These are phyloP conservation scores for Rutstroemia sp. DNA, from an alignment of 2,329 filamentous ascomycete species.

Conservation along the genomic window DNA sequence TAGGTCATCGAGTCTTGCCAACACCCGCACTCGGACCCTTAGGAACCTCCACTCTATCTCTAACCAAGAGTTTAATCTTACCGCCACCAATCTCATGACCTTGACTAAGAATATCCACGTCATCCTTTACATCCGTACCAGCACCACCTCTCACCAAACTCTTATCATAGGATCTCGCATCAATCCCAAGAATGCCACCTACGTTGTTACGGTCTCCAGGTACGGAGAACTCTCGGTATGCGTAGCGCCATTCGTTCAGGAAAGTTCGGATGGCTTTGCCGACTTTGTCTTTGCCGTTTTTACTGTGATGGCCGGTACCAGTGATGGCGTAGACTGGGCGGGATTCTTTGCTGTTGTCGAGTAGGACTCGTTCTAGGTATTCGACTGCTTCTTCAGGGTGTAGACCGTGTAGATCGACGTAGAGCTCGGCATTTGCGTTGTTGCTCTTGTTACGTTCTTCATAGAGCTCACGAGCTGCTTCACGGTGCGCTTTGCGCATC, in stretches of 20 bases:
- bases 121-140: slow-evolving; percentile 30
- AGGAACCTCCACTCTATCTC: slow-evolving; percentile 33
- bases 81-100: slow-evolving; percentile 58
- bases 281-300: slow-evolving; percentile 98
- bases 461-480: slow-evolving; percentile 86
- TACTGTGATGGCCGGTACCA: slow-evolving; percentile 93
- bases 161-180: slow-evolving; percentile 61
- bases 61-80: slow-evolving; percentile 57
- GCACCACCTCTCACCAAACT: slow-evolving; percentile 39
- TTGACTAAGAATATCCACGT: slow-evolving; percentile 51
- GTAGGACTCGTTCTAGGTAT: slow-evolving; percentile 80
- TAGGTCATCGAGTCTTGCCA: slow-evolving; percentile 19
- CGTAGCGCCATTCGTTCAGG: slow-evolving; percentile 91
- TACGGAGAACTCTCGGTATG: slow-evolving; percentile 92
- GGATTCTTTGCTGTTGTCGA: slow-evolving; percentile 68
- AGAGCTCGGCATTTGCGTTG: slow-evolving; percentile 60
- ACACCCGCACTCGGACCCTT: slow-evolving; percentile 23
- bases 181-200: slow-evolving; percentile 68
- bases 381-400: slow-evolving; percentile 95
- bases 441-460: slow-evolving; percentile 80
- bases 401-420: slow-evolving; percentile 95
- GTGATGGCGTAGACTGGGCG: slow-evolving; percentile 91
- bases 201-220: slow-evolving; percentile 81
- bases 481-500: slow-evolving; percentile 94
- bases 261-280: slow-evolving; percentile 88